phyloP scores from a whole-genome alignment of 805 yeast genomes.

The Monosporozyma siamensis region DNA sequence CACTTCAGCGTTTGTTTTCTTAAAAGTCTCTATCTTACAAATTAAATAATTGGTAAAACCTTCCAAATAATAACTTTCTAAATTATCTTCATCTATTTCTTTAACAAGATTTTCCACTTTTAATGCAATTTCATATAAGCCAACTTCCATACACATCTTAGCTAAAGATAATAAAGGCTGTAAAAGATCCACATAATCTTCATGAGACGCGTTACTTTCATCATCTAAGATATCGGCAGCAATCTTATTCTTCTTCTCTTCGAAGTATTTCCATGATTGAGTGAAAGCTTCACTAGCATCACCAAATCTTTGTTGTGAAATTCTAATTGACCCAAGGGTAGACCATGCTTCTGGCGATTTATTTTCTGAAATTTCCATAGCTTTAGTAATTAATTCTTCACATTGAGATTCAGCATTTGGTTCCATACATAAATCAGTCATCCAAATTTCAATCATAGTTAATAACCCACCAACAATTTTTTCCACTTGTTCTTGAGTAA shows the following conservation, averaged over 20 bases:
- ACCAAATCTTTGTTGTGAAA: conserved; percentile 66
- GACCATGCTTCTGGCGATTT: conserved; percentile 74
- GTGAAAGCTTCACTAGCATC: conserved; percentile 65
- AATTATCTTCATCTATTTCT: conserved; percentile 74
- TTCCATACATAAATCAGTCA: conserved; percentile 96
- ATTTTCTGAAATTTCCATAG: conserved; percentile 47
- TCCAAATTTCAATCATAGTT: conserved; percentile 88
- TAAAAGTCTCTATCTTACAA: conserved; percentile 29
- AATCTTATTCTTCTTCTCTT: conserved; percentile 38
- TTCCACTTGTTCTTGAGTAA: conserved; percentile 36
- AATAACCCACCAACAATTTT: conserved; percentile 71
- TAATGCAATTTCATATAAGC: conserved; percentile 54
- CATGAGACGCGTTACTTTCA: conserved; percentile 11
- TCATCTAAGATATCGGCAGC: conserved; percentile 37
- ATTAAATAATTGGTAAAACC: conserved; percentile 60
- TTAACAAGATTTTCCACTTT: conserved; percentile 57
- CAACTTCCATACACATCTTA: conserved; percentile 71
- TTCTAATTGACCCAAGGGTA: conserved; percentile 74
- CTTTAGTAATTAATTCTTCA: conserved; percentile 55
- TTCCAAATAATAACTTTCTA: conserved; percentile 76
- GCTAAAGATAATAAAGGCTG: conserved; percentile 68
- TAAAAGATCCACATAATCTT: conserved; percentile 53
- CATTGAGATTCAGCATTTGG: conserved; percentile 77
- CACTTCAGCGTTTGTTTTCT: conserved; percentile 14
- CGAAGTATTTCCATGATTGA: conserved; percentile 66